Conservation (phyloP, 306 rosid species). For the Vicia villosa region DNA sequence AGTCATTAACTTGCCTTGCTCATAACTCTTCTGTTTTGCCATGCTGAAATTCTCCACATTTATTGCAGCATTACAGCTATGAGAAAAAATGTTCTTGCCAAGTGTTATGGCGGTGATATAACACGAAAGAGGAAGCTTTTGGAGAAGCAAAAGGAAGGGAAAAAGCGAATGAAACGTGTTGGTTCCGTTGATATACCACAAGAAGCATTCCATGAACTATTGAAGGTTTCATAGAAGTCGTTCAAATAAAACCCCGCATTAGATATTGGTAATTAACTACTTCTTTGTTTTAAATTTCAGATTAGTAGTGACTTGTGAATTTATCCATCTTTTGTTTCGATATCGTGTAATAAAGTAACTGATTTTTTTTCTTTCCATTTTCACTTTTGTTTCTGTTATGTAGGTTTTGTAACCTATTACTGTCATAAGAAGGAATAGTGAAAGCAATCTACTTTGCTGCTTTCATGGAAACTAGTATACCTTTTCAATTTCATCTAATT, state of each 20-base stretch:
- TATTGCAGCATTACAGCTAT: slow-evolving; percentile 71
- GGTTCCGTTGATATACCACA: slow-evolving; percentile 96
- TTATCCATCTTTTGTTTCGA: too few relatives aligned
- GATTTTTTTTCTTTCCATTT: not conserved
- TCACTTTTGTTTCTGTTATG: slow-evolving; percentile 13
- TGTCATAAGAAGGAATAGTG: slow-evolving; percentile 23
- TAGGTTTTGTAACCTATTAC: slow-evolving; percentile 24
- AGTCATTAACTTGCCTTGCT: slow-evolving; percentile 19
- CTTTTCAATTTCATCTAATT: slow-evolving; percentile 1
- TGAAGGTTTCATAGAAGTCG: slow-evolving; percentile 69
- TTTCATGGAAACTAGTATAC: not conserved
- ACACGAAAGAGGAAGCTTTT: slow-evolving; percentile 81
- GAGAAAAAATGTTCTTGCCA: slow-evolving; percentile 94
- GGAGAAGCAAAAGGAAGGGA: slow-evolving; percentile 98
- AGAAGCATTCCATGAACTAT: slow-evolving; percentile 89
- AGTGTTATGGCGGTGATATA: slow-evolving; percentile 93
- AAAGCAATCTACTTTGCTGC: slow-evolving; percentile 9
- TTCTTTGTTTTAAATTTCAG: not conserved
- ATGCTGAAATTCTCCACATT: slow-evolving; percentile 29
- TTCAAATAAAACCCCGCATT: slow-evolving; percentile 13
- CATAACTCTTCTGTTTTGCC: slow-evolving; percentile 4
- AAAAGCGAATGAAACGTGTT: slow-evolving; percentile 93
- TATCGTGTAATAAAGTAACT: slow-evolving; percentile 1
- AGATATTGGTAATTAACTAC: slow-evolving; percentile 35
- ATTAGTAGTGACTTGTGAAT: too few relatives aligned